phyloP scores from a whole-genome alignment of 2,329 filamentous ascomycete species.

The Monilinia aucupariae region DNA sequence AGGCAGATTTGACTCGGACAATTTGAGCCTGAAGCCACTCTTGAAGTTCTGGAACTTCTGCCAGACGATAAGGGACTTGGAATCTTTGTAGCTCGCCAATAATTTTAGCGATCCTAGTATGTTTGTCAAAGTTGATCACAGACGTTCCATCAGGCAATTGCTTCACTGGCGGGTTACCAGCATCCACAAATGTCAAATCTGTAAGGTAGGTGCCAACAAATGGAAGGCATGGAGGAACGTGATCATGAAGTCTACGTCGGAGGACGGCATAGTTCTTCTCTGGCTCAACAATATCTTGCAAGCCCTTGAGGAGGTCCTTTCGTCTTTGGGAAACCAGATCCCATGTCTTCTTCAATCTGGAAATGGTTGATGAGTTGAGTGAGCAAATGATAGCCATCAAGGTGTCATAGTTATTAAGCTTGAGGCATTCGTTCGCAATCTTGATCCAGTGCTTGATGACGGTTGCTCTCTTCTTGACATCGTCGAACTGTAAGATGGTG shows the following conservation, averaged over 20 bases:
- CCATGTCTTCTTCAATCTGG: conserved; percentile 85
- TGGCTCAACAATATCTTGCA: conserved; percentile 82
- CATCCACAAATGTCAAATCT: conserved; percentile 91
- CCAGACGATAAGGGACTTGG: conserved; percentile 84
- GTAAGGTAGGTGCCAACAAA: conserved; percentile 96
- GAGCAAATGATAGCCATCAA: conserved; percentile 97
- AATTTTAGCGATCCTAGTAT: conserved; percentile 88
- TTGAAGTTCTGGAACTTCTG: conserved; percentile 80
- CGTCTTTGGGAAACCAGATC: conserved; percentile 80
- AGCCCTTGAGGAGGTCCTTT: conserved; percentile 68
- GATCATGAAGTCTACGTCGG: conserved; percentile 74
- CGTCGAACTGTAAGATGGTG: conserved; percentile 80
- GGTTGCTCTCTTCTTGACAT: conserved; percentile 83
- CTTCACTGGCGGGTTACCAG: conserved; percentile 83
- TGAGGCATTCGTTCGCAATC: conserved; percentile 77
- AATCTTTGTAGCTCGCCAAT: conserved; percentile 94
- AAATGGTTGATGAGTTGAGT: conserved; percentile 85
- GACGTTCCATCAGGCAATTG: conserved; percentile 67
- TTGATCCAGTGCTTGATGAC: conserved; percentile 99
- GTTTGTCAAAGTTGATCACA: conserved; percentile 98
- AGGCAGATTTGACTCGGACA: conserved; percentile 53
- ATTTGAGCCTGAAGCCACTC: conserved; percentile 87
- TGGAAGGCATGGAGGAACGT: conserved; percentile 85
- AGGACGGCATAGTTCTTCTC: conserved; percentile 87
- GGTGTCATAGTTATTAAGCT: conserved; percentile 92